Evolutionary conservation across 2,329 filamentous ascomycete species (phyloP), one percentile per base, ranked within the genome.

Genomic region (Hymenoscyphus scutula): DNA sequence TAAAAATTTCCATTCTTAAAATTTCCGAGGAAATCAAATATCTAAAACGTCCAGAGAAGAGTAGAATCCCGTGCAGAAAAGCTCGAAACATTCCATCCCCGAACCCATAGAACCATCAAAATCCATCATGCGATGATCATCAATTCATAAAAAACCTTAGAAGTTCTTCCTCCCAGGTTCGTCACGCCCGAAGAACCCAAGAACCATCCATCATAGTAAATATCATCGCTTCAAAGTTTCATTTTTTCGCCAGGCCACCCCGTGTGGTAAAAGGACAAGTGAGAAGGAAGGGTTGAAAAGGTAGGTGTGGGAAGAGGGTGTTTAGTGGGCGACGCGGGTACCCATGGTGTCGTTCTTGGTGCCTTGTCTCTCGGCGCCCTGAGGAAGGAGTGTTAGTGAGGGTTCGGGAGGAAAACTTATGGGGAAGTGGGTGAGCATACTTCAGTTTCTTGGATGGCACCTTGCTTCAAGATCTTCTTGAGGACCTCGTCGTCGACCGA

Each of bases 401-500:
- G 8, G 6, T 10, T 30, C 17, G 6, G 4, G 17, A 3, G 37
- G 1, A 27, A n/a, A n/a, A n/a, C n/a, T n/a, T n/a, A n/a, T n/a
- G 2, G 23, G 23, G 34, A 19, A 32, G n/a, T 7, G 17, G 11
- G 25, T 8, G 17, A 25, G 37, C 58, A 15, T 19, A 87, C 85
- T 75, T 81, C 76, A 45, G 75, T 74, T 72, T 85, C 83, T 77
- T 95, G 89, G 61, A 89, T 75, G 17, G 81, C 81, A 25, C 94
- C 94, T 75, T 85, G 85, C 79, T 91, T 84, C 51, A 98, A 80
- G 67, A 99, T 97, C 78, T 86, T 80, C 78, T 85, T 85, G 73
- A 98, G 89, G 63, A 89, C 88, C 0, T 94, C 90, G 7, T 97
- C 93, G 27, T 92, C 88, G 60, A 87, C 82, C 70, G 82, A 78